Base-by-base conservation (phyloP, 2,329 filamentous ascomycete species). In the Trichoderma oligosporum region DNA sequence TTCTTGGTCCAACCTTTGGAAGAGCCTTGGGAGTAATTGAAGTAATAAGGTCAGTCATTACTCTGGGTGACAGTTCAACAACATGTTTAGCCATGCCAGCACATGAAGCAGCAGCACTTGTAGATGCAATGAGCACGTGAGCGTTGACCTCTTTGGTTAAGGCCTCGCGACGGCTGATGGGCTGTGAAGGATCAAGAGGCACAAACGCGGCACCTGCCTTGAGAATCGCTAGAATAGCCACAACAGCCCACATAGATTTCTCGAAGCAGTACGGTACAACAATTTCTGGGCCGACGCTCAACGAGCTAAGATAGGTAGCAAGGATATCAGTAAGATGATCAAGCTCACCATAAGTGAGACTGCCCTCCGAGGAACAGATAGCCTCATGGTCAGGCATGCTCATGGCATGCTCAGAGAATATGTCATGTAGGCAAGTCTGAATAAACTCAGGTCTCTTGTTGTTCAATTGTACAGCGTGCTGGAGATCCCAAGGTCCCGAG, bases 141-240 rank as follows among this genome's bases (percentile, higher is more conserved):
- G 63, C 58, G 2, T 48, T 35, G 8, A 58, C 56, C 16, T 61
- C 47, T 1, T 57, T 29, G 12, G 58, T 20, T 7, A 65, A 36
- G 2, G 46, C 38, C 11, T 59, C n/a, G 7, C 42, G 45, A 7
- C 55, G 58, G 6, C 16, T 29, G 7, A 18, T 11, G 6, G 63
- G 64, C 29, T 61, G 55, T 9, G 58, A 52, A 2, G 61, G 55
- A 45, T 71, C 70, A 20, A 72, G 60, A 57, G 63, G 49, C 7
- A 70, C 62, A 48, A 60, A 63, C 58, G 27, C 65, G 20, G 62
- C 67, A 3, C 68, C 69, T 7, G 65, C 60, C 47, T 68, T 67
- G 27, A 70, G 56, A 25, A 68, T 60, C 16, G 51, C 63, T 4
- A 69, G 24, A 39, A 67, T 64, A 1, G 63, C 63, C 1, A 68